Evolutionary conservation across 495 filamentous ascomycete genomes (phyloP).

Genomic region (Tetracladium setigerum): DNA sequence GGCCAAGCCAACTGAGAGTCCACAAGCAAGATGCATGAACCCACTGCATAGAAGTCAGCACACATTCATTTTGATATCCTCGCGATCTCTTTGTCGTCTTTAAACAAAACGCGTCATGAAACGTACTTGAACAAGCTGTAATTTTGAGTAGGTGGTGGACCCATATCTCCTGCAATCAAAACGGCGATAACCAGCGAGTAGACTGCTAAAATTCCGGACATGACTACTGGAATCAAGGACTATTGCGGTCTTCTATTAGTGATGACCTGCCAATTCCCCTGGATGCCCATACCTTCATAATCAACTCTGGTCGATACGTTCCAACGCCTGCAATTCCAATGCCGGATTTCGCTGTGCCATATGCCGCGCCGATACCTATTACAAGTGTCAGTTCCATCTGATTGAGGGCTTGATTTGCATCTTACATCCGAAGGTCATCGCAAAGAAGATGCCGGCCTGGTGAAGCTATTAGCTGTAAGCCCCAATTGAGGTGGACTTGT

Average conservation of each 20-base stretch:
- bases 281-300: constrained; percentile 75
- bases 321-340: constrained; percentile 95
- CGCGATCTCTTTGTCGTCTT: constrained; percentile 16
- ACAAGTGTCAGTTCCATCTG: constrained; percentile 15
- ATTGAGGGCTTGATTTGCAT: constrained; percentile 12
- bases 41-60: constrained; percentile 37
- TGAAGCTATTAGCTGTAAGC: constrained; percentile 25
- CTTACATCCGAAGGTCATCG: constrained; percentile 95
- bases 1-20: constrained; percentile 85
- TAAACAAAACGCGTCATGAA: constrained; percentile 2
- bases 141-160: constrained; percentile 49
- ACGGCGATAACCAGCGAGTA: constrained; percentile 96
- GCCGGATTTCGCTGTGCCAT: constrained; percentile 94
- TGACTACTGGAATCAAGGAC: constrained; percentile 94
- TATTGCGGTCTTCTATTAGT: constrained; percentile 28
- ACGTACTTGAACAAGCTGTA: constrained; percentile 80
- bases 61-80: constrained; percentile 16
- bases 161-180: constrained; percentile 80
- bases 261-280: not conserved
- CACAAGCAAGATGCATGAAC: constrained; percentile 87
- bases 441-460: constrained; percentile 80
- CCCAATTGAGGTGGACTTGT: constrained; percentile 1
- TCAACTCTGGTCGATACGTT: constrained; percentile 85
- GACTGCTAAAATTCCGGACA: constrained; percentile 99
- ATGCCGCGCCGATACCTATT: constrained; percentile 83